phyloP scores from a whole-genome alignment of 208 protist genomes.

The Leishmania turanica region DNA sequence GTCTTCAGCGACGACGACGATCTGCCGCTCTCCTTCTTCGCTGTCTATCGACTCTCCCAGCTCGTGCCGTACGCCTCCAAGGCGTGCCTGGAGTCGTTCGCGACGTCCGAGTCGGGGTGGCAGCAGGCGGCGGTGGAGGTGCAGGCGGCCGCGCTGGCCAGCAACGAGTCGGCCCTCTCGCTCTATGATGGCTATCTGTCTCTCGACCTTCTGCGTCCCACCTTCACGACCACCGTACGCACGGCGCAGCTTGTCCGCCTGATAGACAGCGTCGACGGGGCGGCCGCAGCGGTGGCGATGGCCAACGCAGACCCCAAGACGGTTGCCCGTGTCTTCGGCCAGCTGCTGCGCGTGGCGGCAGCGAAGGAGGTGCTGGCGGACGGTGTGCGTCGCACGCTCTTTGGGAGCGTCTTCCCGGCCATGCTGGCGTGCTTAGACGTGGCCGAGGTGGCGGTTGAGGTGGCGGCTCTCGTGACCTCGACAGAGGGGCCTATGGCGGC shows the following conservation, averaged over 20 bases:
- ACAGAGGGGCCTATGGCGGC: not conserved
- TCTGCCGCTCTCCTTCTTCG: constrained; percentile 38
- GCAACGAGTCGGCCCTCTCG: constrained; percentile 21
- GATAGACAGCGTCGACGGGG: constrained; percentile 41
- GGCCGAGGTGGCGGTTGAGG: constrained; percentile 25
- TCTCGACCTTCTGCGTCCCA: constrained; percentile 47
- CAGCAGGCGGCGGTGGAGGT: constrained; percentile 37
- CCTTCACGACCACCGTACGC: constrained; percentile 60
- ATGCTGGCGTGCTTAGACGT: constrained; percentile 29
- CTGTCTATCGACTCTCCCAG: constrained; percentile 62
- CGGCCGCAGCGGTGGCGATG: constrained; percentile 29
- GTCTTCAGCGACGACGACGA: constrained; percentile 27
- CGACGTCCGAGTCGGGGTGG: constrained; percentile 43
- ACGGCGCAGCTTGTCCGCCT: constrained; percentile 82
- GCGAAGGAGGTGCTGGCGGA: constrained; percentile 35
- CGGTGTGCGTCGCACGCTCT: constrained; percentile 32
- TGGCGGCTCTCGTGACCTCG: constrained; percentile 23
- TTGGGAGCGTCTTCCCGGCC: constrained; percentile 47
- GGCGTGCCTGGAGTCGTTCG: constrained; percentile 44
- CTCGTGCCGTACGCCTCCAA: constrained; percentile 67
- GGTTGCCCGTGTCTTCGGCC: constrained; percentile 35
- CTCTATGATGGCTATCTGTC: constrained; percentile 71
- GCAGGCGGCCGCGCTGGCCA: constrained; percentile 1
- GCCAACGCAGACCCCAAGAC: constrained; percentile 23
- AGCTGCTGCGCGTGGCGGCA: constrained; percentile 52